Evolutionary conservation across 257 asterid species (phyloP).

Genomic region (Petunia axillaris): DNA sequence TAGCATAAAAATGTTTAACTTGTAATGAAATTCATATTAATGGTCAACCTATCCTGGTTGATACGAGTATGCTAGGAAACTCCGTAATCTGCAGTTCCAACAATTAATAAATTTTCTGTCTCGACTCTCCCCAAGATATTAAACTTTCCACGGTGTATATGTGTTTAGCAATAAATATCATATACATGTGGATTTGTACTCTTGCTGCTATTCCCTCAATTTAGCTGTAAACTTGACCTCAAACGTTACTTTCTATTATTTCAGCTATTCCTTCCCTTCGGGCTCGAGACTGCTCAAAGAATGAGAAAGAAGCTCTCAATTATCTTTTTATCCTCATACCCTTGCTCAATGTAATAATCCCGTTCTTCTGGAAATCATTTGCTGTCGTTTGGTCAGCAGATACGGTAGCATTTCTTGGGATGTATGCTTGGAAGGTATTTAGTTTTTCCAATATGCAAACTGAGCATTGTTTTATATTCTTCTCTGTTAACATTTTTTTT

Average conservation of each 20-base stretch:
- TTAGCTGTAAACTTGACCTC: not conserved
- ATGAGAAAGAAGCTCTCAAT: slow-evolving; percentile 94
- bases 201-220: not conserved
- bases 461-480: not conserved
- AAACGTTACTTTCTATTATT: slow-evolving; percentile 26
- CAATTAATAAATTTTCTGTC: not conserved
- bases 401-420: slow-evolving; percentile 68
- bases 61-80: not conserved
- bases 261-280: slow-evolving; percentile 97
- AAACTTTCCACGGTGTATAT: not conserved
- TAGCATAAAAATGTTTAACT: not conserved
- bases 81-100: not conserved
- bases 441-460: slow-evolving; percentile 3
- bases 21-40: slow-evolving; percentile 6
- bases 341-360: slow-evolving; percentile 72
- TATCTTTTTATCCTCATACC: slow-evolving; percentile 86
- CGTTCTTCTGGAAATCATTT: slow-evolving; percentile 88
- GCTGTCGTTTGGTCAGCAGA: slow-evolving; percentile 98
- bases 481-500: not conserved
- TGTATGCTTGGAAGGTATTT: slow-evolving; percentile 98
- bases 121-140: not conserved
- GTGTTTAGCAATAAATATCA: not conserved
- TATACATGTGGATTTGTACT: not conserved
- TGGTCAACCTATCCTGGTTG: not conserved
- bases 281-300: slow-evolving; percentile 94